Evolutionary conservation across 1,139 yeast genomes (phyloP).

Genomic region (Debaryomyces robertsiae): DNA sequence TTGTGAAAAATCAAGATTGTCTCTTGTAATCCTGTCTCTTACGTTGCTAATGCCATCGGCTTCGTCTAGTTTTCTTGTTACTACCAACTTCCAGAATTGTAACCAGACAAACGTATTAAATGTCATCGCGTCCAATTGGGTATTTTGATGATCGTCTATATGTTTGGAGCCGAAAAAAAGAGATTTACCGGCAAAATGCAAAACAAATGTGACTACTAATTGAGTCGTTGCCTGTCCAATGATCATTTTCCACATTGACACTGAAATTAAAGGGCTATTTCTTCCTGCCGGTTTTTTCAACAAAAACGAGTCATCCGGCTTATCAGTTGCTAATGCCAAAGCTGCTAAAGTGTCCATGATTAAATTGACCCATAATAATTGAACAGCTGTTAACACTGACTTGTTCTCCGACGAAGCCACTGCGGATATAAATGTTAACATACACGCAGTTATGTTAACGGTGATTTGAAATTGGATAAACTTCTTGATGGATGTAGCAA

Average conservation of each 20-base stretch:
- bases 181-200: slow-evolving; percentile 75
- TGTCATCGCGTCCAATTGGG: slow-evolving; percentile 77
- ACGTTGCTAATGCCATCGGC: slow-evolving; percentile 65
- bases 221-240: slow-evolving; percentile 83
- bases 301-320: slow-evolving; percentile 81
- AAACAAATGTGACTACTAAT: slow-evolving; percentile 70
- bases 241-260: slow-evolving; percentile 98
- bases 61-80: slow-evolving; percentile 90
- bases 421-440: slow-evolving; percentile 90
- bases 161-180: slow-evolving; percentile 54
- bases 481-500: slow-evolving; percentile 89
- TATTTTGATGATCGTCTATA: slow-evolving; percentile 48
- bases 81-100: slow-evolving; percentile 91
- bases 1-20: slow-evolving; percentile 77
- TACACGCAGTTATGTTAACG: slow-evolving; percentile 93
- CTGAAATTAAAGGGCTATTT: slow-evolving; percentile 74
- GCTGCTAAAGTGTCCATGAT: slow-evolving; percentile 99
- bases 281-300: slow-evolving; percentile 87
- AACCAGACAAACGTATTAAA: slow-evolving; percentile 97
- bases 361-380: slow-evolving; percentile 93
- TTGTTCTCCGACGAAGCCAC: slow-evolving; percentile 76
- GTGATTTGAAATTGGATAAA: slow-evolving; percentile 95
- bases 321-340: slow-evolving; percentile 95
- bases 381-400: slow-evolving; percentile 95
- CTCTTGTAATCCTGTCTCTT: slow-evolving; percentile 56